Percentiles rank a stretch among this genome's conserved stretches.
These are phyloP conservation scores for Colletotrichum musicola DNA, from an alignment of 2,329 filamentous ascomycete genomes.

Conservation along the genomic window DNA sequence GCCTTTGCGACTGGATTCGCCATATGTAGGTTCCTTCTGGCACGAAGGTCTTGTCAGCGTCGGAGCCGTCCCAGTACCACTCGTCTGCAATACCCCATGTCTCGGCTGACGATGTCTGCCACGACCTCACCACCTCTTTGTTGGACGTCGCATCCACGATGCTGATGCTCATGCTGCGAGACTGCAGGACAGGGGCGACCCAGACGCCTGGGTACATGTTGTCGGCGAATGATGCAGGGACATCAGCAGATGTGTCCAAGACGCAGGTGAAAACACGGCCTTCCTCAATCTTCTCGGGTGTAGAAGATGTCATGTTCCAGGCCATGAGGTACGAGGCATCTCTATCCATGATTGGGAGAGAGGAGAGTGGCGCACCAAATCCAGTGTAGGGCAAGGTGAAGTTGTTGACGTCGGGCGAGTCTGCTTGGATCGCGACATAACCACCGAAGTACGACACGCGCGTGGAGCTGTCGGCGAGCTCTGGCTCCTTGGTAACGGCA, in stretches of 20 bases:
- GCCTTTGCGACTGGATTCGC: constrained; percentile 1
- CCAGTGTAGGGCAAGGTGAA: constrained; percentile 19
- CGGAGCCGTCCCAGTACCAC: constrained; percentile 29
- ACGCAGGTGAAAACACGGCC: constrained; percentile 17
- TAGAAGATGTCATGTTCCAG: not conserved
- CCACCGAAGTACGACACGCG: constrained; percentile 47
- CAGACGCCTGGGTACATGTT: constrained; percentile 12
- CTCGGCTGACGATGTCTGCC: not conserved
- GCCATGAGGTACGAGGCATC: constrained; percentile 7
- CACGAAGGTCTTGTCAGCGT: constrained; percentile 12
- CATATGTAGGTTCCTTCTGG: constrained; percentile 16
- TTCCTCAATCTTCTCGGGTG: not conserved
- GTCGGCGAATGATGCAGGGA: constrained; percentile 13
- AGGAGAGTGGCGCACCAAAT: constrained; percentile 17
- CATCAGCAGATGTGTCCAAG: not conserved
- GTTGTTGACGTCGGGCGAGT: constrained; percentile 20
- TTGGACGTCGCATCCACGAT: constrained; percentile 7
- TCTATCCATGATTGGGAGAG: constrained; percentile 2
- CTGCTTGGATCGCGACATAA: constrained; percentile 43
- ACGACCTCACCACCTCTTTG: not conserved
- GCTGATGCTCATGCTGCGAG: not conserved
- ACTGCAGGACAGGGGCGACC: not conserved
- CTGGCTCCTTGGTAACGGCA: constrained; percentile 28
- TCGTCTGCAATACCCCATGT: not conserved
- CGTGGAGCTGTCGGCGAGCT: constrained; percentile 33